Evolutionary conservation across 2,329 filamentous ascomycete species (phyloP), one percentile per base, ranked within the genome.

Genomic region (Zelopaecilomyces penicillatus): DNA sequence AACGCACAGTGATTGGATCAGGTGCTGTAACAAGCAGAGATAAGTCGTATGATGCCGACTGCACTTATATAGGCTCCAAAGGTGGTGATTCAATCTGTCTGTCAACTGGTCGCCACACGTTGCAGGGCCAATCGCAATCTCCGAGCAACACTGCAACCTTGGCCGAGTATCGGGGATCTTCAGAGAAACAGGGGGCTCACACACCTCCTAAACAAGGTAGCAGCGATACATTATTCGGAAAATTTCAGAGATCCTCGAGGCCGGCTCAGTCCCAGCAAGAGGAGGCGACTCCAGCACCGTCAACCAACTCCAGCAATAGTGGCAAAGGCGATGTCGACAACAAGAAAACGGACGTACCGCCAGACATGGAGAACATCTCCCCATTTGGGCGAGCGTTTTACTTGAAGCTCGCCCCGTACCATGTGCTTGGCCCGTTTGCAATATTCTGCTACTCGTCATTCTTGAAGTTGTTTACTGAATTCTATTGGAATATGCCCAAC

Each of bases 341-440:
- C 10, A n/a, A 3, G 1, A 42, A 44, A 5, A 38, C 41, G 7
- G 41, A 47, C 19, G 42, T 47, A 6, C 30, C 40, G 4, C 11
- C 34, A 4, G 31, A 42, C 6, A 30, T 44, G 9, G 39, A 51
- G 26, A 50, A 52, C 19, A 50, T 60, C 5, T 65, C 65, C 3
- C 74, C 75, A 0, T 79, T 80, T 50, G 75, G 75, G 30, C 67
- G 73, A 7, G 75, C 75, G 2, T 78, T 78, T 56, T 78, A 78
- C 58, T 61, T 70, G 38, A 64, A 65, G 12, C 58, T 70, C 39
- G 71, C 74, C 2, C 63, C 69, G 1, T 78, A 77, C 60, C 61
- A 63, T 36, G 75, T 78, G 27, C 59, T 74, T 36, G 65, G 68
- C 2, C 68, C 67, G 8, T 64, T 64, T 43, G 57, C 64, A 9